These are phyloP conservation scores for Penicillium coffeae DNA, from an alignment of 495 filamentous ascomycete species.

Conservation along the genomic window DNA sequence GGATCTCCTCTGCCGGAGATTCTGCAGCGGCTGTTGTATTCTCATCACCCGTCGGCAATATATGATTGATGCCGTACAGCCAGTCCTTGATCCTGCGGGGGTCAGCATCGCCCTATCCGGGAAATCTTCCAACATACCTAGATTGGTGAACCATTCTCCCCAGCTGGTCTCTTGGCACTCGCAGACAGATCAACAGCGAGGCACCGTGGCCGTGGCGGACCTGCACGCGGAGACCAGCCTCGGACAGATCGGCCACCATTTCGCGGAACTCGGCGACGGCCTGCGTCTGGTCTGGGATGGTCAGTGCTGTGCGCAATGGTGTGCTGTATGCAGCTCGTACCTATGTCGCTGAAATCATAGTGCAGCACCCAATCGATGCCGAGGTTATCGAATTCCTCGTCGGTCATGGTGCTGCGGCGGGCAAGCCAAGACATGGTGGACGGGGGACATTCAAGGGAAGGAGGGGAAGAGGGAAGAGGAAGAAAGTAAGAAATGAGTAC, in stretches of 20 bases:
- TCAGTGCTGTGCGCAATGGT: slow-evolving; percentile 8
- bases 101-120: slow-evolving; percentile 2
- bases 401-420: slow-evolving; percentile 14
- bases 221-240: slow-evolving; percentile 76
- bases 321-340: slow-evolving; percentile 15
- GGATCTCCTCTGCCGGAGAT: slow-evolving; percentile 84
- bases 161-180: slow-evolving; percentile 49
- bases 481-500: not conserved
- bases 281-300: slow-evolving; percentile 54
- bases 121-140: slow-evolving; percentile 35
- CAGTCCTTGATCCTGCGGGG: slow-evolving; percentile 78
- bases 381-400: slow-evolving; percentile 33
- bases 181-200: slow-evolving; percentile 76
- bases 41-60: slow-evolving; percentile 56
- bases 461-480: slow-evolving; percentile 2
- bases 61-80: slow-evolving; percentile 78
- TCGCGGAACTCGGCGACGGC: slow-evolving; percentile 69
- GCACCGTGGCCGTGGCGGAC: slow-evolving; percentile 74
- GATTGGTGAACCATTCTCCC: slow-evolving; percentile 60
- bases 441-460: not conserved
- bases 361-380: slow-evolving; percentile 45
- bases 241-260: slow-evolving; percentile 67
- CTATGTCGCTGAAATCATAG: slow-evolving; percentile 36
- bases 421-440: slow-evolving; percentile 27
- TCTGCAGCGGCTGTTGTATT: slow-evolving; percentile 55